Evolutionary conservation across 2,329 filamentous ascomycete genomes (phyloP).

Genomic region (Raffaelea ambrosiae): DNA sequence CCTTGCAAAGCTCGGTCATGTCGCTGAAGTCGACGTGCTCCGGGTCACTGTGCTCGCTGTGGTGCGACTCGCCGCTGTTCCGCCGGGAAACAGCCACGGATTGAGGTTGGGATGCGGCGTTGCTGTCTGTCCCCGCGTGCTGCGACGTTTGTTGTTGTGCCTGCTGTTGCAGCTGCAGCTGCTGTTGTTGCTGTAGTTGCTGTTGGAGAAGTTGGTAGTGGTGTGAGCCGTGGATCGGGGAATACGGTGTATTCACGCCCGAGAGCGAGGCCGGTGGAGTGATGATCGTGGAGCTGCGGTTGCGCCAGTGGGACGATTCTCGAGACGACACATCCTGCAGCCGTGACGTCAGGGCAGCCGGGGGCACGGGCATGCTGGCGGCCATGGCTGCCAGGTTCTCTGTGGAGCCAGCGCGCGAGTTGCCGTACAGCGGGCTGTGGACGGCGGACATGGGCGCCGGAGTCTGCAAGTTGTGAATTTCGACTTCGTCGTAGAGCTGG

Average conservation of each 20-base stretch:
- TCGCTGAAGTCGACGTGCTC: conserved; percentile 51
- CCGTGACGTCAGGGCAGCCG: conserved; percentile 51
- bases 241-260: conserved; percentile 31
- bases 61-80: conserved; percentile 39
- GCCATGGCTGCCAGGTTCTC: conserved; percentile 67
- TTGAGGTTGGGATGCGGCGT: not conserved
- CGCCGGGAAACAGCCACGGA: conserved; percentile 41
- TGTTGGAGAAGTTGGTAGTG: conserved; percentile 20
- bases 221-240: conserved; percentile 24
- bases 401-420: conserved; percentile 65
- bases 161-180: conserved; percentile 26
- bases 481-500: conserved; percentile 80
- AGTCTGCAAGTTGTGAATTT: conserved; percentile 72
- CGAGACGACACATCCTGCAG: conserved; percentile 57
- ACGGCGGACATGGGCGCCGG: conserved; percentile 63
- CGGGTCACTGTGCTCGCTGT: conserved; percentile 44
- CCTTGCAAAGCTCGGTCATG: conserved; percentile 58
- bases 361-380: conserved; percentile 33
- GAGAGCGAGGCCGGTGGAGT: conserved; percentile 23
- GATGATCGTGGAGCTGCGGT: conserved; percentile 28
- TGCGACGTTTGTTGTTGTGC: conserved; percentile 15
- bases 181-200: conserved; percentile 6
- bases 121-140: not conserved
- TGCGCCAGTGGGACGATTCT: conserved; percentile 29
- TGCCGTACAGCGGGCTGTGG: conserved; percentile 68